A percentile compares a stretch with the other conserved stretches of the same genome.
phyloP scores from a whole-genome alignment of 176 grass and related monocot species.

The Eremochloa ophiuroides region DNA sequence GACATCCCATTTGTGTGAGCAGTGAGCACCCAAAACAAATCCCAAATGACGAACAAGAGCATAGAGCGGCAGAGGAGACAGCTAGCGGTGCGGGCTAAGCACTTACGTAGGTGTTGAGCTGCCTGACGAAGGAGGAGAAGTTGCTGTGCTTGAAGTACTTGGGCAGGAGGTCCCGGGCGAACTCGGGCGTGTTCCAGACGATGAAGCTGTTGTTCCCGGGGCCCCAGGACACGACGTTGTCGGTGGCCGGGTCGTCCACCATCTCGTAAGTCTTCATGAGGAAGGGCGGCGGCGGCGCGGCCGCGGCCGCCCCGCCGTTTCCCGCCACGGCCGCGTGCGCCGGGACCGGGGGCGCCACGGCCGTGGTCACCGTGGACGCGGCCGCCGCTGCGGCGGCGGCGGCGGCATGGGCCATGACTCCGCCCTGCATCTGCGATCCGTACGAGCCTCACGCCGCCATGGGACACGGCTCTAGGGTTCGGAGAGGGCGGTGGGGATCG shows the following conservation, averaged over 20 bases:
- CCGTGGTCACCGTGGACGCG: conserved; percentile 7
- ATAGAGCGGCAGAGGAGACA: not conserved
- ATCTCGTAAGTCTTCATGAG: conserved; percentile 92
- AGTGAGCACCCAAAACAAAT: not conserved
- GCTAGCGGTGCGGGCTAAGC: no score
- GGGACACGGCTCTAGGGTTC: conserved; percentile 17
- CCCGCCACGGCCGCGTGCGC: not conserved
- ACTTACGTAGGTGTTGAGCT: conserved; percentile 86
- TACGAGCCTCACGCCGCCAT: not conserved
- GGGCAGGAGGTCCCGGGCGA: conserved; percentile 83
- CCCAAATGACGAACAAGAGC: not conserved
- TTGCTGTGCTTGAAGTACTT: conserved; percentile 98
- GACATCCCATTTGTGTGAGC: not conserved
- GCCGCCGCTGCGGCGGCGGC: not conserved
- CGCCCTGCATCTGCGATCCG: conserved; percentile 38
- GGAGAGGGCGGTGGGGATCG: not conserved
- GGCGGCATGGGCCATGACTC: not conserved
- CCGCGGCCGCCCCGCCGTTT: not conserved
- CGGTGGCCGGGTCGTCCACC: conserved; percentile 81
- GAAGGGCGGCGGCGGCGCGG: conserved; percentile 63
- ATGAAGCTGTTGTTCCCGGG: conserved; percentile 82
- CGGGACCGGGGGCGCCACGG: not conserved
- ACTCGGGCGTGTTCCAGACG: conserved; percentile 90
- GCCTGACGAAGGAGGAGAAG: conserved; percentile 88
- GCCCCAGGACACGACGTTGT: conserved; percentile 70